A percentile compares a stretch with the other conserved stretches of the same genome.
These are phyloP conservation scores for Hordeum marinum DNA, from an alignment of 176 grass and related monocot genomes.

Conservation along the genomic window DNA sequence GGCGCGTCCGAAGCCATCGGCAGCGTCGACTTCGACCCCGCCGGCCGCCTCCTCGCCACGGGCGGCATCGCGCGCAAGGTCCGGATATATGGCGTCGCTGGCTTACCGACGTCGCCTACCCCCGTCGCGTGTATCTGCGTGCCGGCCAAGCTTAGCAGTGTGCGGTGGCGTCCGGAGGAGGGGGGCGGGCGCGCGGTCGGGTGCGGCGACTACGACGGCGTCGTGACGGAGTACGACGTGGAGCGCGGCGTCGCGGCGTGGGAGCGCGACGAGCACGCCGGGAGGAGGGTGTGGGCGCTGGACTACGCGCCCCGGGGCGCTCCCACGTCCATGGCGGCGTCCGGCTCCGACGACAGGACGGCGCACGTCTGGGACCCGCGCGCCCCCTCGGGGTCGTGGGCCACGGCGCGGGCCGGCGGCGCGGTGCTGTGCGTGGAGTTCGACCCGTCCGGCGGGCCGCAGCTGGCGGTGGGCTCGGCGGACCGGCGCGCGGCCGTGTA, in stretches of 20 bases:
- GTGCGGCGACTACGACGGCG: conserved; percentile 89
- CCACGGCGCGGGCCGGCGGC: conserved; percentile 35
- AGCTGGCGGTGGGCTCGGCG: conserved; percentile 63
- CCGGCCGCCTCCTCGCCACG: conserved; percentile 65
- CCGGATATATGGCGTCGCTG: conserved; percentile 48
- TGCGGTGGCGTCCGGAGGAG: conserved; percentile 54
- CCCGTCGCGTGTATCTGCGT: conserved; percentile 66
- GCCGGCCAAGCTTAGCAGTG: conserved; percentile 96
- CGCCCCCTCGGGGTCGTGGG: conserved; percentile 13
- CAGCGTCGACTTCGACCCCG: conserved; percentile 69
- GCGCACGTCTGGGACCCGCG: conserved; percentile 74
- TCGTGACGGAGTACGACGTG: conserved; percentile 88
- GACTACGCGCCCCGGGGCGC: conserved; percentile 53
- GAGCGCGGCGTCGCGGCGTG: conserved; percentile 43
- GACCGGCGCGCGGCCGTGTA: conserved; percentile 71
- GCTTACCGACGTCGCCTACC: neutral
- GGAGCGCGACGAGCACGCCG: conserved; percentile 90
- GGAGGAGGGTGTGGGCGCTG: conserved; percentile 74
- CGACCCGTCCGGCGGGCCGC: conserved; percentile 53
- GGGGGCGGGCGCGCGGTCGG: conserved; percentile 24
- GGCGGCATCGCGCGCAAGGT: conserved; percentile 90
- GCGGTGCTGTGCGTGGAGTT: conserved; percentile 77
- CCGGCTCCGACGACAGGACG: conserved; percentile 80
- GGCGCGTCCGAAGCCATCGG: conserved; percentile 62
- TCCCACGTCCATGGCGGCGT: conserved; percentile 46